Conservation (phyloP, 225 moss, liverwort and hornwort genomes). For the Pseudisothecium myosuroides region DNA sequence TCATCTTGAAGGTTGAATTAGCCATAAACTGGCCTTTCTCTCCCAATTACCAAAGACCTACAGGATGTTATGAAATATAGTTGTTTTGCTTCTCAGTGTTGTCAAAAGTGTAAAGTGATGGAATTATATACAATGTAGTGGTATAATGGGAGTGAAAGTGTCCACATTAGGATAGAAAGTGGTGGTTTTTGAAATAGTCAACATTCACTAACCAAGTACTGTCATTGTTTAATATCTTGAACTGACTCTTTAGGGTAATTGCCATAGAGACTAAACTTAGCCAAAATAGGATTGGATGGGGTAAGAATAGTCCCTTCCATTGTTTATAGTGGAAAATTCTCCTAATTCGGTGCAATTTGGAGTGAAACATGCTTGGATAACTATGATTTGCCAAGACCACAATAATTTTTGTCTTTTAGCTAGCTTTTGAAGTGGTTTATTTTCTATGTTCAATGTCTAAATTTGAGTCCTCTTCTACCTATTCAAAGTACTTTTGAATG, state of each 20-base stretch:
- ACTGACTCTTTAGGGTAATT: neutral
- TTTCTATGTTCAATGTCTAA: neutral
- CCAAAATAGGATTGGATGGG: neutral
- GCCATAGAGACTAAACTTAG: neutral
- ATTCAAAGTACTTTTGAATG: neutral
- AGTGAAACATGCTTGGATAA: neutral
- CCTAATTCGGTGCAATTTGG: neutral
- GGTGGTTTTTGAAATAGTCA: too few relatives aligned
- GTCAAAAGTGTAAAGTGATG: neutral
- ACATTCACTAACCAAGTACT: neutral
- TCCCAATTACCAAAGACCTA: neutral
- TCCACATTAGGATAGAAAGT: neutral
- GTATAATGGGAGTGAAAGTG: neutral
- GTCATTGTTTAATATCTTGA: neutral
- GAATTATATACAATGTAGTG: neutral
- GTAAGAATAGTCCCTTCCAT: neutral
- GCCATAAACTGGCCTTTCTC: neutral
- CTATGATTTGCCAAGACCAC: fast-evolving
- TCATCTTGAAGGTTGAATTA: too few relatives aligned
- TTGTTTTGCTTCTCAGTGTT: neutral
- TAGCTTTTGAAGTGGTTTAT: neutral
- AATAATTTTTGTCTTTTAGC: neutral
- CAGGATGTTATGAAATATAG: neutral
- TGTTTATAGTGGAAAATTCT: neutral
- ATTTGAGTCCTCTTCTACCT: neutral